These are phyloP conservation scores for Pugionium cornutum DNA, from an alignment of 345 rosid genomes.

Conservation along the genomic window DNA sequence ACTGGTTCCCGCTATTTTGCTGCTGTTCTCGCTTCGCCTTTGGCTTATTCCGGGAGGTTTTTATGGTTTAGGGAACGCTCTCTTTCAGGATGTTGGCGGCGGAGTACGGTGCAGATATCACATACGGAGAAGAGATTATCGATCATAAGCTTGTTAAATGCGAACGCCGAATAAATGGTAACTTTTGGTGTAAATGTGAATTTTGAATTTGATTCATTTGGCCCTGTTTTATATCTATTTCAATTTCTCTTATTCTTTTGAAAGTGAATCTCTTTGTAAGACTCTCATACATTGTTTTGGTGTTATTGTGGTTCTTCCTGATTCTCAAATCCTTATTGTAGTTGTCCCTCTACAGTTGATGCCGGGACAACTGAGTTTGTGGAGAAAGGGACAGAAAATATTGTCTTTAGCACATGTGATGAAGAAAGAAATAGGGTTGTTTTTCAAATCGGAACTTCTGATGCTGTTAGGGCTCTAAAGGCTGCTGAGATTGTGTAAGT, in stretches of 20 bases:
- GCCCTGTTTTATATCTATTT: background rate
- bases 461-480: slow-evolving; percentile 83
- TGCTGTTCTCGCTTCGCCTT: background rate
- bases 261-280: background rate
- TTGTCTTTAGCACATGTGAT: slow-evolving; percentile 79
- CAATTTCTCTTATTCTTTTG: background rate
- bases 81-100: slow-evolving; percentile 79
- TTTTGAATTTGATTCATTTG: slow-evolving; percentile 15
- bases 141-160: slow-evolving; percentile 82
- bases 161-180: slow-evolving; percentile 68
- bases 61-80: slow-evolving; percentile 64
- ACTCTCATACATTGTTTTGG: too few species aligned
- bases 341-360: slow-evolving; percentile 50
- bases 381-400: slow-evolving; percentile 78
- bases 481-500: slow-evolving; percentile 85
- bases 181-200: background rate
- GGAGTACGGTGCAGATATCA: slow-evolving; percentile 87
- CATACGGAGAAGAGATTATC: slow-evolving; percentile 87
- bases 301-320: slow-evolving; percentile 30
- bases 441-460: slow-evolving; percentile 92
- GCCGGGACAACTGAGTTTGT: slow-evolving; percentile 71
- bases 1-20: background rate
- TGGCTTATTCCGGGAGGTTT: background rate
- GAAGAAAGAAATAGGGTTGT: slow-evolving; percentile 65
- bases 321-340: slow-evolving; percentile 30